A percentile compares a stretch with the other conserved stretches of the same genome.
Conservation (phyloP, 352 stramenopile genomes). For the Phytophthora idaei region DNA sequence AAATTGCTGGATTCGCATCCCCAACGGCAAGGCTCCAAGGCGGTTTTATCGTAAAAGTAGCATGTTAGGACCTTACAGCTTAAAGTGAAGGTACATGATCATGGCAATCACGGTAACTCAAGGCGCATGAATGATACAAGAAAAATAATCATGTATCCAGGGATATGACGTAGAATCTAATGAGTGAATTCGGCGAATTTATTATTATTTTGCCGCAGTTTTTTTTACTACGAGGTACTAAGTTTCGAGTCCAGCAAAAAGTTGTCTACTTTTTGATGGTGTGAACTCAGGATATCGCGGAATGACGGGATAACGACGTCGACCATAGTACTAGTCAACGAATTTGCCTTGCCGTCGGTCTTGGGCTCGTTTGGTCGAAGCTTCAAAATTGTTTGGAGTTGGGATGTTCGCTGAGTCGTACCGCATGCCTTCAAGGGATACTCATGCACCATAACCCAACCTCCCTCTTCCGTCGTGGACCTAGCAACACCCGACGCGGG, state of each 20-base stretch:
- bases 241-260: neutral
- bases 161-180: too few species aligned
- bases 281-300: conserved; percentile 19
- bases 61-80: neutral
- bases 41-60: too few species aligned
- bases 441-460: conserved; percentile 20
- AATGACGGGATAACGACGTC: conserved; percentile 28
- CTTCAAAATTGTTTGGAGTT: conserved; percentile 19
- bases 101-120: neutral
- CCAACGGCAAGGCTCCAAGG: too few species aligned
- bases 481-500: neutral
- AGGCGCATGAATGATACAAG: neutral
- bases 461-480: conserved; percentile 22
- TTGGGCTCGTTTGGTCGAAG: conserved; percentile 11
- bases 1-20: neutral
- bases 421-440: neutral
- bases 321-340: conserved; percentile 22
- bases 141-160: neutral
- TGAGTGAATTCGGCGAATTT: too few species aligned
- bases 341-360: neutral
- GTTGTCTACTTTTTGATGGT: conserved; percentile 9
- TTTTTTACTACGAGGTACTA: neutral
- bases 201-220: too few species aligned
- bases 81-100: neutral
- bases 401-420: conserved; percentile 9